Base-by-base conservation (phyloP, 78 protist species). In the Monosiga brevicollis region DNA sequence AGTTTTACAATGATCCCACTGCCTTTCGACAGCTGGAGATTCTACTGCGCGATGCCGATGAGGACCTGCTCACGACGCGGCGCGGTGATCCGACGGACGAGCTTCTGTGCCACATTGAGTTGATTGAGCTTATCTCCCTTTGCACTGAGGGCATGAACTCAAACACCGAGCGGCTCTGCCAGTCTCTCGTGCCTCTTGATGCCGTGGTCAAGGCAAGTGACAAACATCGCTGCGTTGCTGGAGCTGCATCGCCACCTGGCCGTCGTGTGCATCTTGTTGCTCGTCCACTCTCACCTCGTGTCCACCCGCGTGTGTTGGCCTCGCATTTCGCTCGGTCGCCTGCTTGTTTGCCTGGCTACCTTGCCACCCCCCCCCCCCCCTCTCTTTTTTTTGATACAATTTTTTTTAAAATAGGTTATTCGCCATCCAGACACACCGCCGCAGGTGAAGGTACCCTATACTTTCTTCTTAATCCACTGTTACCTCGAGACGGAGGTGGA, bases 111-210 rank as follows among this genome's bases (percentile, higher is more conserved):
- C 87, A 84, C 75, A 2, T 78, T 10, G 39, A 0, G 83, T 78
- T 84, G 26, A 35, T 79, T 15, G 34, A 71, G 49, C 82, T 84
- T n/a, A 54, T 84, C 22, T 83, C 83, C 20, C 2, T 22, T 36
- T 84, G 88, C 78, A 77, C 78, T 72, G 76, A 54, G 77, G 88
- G 79, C 42, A 23, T 54, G 29, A 84, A 84, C 79, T 1, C 73
- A 32, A 0, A 72, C 42, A 79, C 88, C 25, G 77, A 84, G 72
- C 38, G 78, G 43, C 55, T 42, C 70, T 84, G 83, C 83, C 88
- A 84, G 79, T 1, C 42, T 22, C 41, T 84, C 43, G 43, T 84
- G 23, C 32, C 80, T 15, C 42, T 79, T 62, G 83, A 78, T 22
- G 78, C 55, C 29, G 6, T 84, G 0, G 83, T 84, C 36, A 26